Base-by-base conservation (phyloP, 2,329 filamentous ascomycete genomes). In the Curvularia spicifera region DNA sequence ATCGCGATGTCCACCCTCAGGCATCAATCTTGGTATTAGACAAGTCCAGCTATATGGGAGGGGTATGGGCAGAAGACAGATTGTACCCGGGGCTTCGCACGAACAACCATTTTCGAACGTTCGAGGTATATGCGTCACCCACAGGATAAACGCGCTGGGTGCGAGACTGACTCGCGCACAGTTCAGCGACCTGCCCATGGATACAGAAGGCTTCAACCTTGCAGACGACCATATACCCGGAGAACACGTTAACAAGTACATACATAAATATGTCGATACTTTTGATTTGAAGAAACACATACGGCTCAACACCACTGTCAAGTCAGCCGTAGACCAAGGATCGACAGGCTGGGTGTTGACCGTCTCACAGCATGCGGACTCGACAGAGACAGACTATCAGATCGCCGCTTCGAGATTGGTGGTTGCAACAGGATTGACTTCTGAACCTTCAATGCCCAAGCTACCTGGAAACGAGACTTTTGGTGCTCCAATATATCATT, bases 371-470 rank as follows among this genome's bases (percentile, higher is more conserved):
- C 28, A 40, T 15, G 24, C 45, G 4, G 15, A 15, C 5, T 22
- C 26, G 26, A 39, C 44, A 3, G 46, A 5, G 10, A n/a, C 10
- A 1, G 52, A 52, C 1, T 51, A 54, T 5, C 33, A 42, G 1
- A 60, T 75, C 61, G 39, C 73, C 67, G 54, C 76, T 3, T 70
- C 68, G 15, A 86, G 84, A 66, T 75, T 90, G 35, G 82, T 90
- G 31, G 71, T 90, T 1, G 86, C 87, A 1, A 88, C 87, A 0
- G 87, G 88, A 0, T 73, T 89, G 28, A 87, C 85, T 0, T 89
- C 85, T 0, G 77, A 83, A 49, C 82, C 87, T 0, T 83, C 83
- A 55, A 74, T 88, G 35, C 85, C 87, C 0, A 68, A 69, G 0
- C 79, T 87, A 24, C 62, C 76, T 0, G 85, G 84, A 0, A 75